Percentiles rank a stretch among this genome's conserved stretches.
Evolutionary conservation across 805 yeast species (phyloP).

Genomic region (Kazachstania bromeliacearum): DNA sequence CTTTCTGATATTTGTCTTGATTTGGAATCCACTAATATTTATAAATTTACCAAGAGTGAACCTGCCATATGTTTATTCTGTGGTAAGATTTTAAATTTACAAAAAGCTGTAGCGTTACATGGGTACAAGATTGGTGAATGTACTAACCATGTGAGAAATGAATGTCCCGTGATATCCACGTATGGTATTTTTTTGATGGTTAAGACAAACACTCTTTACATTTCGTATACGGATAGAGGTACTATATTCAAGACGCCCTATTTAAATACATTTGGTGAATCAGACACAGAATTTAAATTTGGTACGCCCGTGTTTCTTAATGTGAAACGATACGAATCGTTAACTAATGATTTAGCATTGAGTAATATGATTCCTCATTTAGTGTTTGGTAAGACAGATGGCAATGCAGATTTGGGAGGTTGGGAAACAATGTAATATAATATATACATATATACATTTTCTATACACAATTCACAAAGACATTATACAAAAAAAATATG

Average conservation of each 20-base stretch:
- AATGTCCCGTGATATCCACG: slow-evolving; percentile 34
- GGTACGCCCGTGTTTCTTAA: slow-evolving; percentile 65
- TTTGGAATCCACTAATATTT: slow-evolving; percentile 12
- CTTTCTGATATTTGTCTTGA: slow-evolving; percentile 7
- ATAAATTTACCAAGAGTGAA: slow-evolving; percentile 39
- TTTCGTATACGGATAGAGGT: slow-evolving; percentile 64
- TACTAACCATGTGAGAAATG: slow-evolving; percentile 54
- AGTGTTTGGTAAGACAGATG: slow-evolving; percentile 73
- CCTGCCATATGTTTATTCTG: slow-evolving; percentile 86
- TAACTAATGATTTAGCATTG: slow-evolving; percentile 63
- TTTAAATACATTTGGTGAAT: slow-evolving; percentile 77
- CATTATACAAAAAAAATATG: background rate
- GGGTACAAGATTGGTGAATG: slow-evolving; percentile 66
- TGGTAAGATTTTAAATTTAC: slow-evolving; percentile 59
- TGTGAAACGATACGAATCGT: slow-evolving; percentile 50
- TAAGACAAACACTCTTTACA: slow-evolving; percentile 23
- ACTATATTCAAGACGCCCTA: slow-evolving; percentile 80
- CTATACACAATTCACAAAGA: background rate
- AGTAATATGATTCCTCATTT: slow-evolving; percentile 68
- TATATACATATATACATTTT: background rate
- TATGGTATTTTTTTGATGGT: slow-evolving; percentile 23
- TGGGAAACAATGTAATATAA: slow-evolving; percentile 56
- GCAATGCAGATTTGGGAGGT: slow-evolving; percentile 79
- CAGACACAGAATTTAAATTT: slow-evolving; percentile 61
- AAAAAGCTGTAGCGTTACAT: slow-evolving; percentile 38